phyloP scores from a whole-genome alignment of 225 moss, liverwort and hornwort genomes.

The Neckera pumila region DNA sequence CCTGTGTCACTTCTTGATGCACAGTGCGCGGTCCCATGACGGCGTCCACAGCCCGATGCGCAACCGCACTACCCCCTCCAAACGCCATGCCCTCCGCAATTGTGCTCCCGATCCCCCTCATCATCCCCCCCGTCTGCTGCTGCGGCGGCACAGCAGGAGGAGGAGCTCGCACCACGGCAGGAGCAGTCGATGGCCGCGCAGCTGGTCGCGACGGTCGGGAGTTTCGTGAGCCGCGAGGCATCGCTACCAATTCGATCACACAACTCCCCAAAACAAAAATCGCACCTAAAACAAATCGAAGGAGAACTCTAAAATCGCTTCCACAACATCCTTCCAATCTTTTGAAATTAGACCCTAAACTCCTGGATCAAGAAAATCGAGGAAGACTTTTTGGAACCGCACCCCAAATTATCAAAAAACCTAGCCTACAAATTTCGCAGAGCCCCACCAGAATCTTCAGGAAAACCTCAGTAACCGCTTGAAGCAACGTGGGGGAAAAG shows the following conservation, averaged over 20 bases:
- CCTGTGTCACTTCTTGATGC: slow-evolving; percentile 20
- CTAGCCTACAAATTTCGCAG: neutral
- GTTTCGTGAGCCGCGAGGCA: slow-evolving; percentile 19
- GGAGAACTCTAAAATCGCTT: too few relatives aligned
- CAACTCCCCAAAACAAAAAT: neutral
- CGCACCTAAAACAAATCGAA: neutral
- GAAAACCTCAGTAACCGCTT: neutral
- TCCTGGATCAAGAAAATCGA: neutral
- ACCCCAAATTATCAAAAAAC: too few relatives aligned
- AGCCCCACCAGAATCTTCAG: neutral
- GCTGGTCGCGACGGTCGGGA: slow-evolving; percentile 23
- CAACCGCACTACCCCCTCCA: slow-evolving; percentile 36
- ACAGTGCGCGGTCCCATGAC: slow-evolving; percentile 33
- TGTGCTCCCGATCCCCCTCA: slow-evolving; percentile 23
- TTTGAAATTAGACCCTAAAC: too few relatives aligned
- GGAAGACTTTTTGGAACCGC: neutral
- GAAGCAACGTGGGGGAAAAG: too few relatives aligned
- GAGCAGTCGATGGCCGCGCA: slow-evolving; percentile 16
- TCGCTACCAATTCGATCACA: neutral
- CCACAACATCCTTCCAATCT: too few relatives aligned
- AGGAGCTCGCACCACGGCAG: neutral
- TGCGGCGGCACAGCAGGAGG: neutral
- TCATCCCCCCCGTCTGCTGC: slow-evolving; percentile 14
- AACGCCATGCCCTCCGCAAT: slow-evolving; percentile 45
- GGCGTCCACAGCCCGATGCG: slow-evolving; percentile 39